Base-by-base conservation (phyloP, 169 alveolate genomes). In the Perkinsus marinus region DNA sequence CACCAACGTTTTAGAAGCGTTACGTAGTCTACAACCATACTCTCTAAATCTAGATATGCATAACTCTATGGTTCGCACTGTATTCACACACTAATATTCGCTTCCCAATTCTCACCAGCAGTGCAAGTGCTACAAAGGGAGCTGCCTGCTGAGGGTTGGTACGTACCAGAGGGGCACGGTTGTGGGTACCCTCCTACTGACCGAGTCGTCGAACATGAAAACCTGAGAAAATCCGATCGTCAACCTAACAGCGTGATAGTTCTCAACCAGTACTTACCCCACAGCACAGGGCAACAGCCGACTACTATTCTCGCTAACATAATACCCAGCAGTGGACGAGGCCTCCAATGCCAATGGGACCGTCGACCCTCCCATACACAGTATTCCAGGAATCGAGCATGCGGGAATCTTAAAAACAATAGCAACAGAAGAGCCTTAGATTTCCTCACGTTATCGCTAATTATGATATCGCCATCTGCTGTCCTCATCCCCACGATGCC, bases 151-250 rank as follows among this genome's bases (percentile, higher is more conserved):
- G 39, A 19, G 68, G 26, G 79, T 39, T 39, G 91, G 68, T n/a
- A 90, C 69, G 43, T 43, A 2, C 91, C 91, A 36, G 91, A 69
- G 0, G 91, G 91, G 39, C 91, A 90, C 0, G 91, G 69, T n/a
- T 38, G 39, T 0, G 91, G 91, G 2, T 30, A n/a, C 2, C 91
- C 91, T 17, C 79, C 79, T 19, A 13, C 79, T 6, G 79, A 57
- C 22, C 79, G 26, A 19, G 79, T 57, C 26, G 79, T 57, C 79
- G 79, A 6, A 26, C 79, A 57, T 7, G 79, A 57, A 26, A 57
- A 57, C 79, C 79, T 57, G 79, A 57, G 26, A n/a, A n/a, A n/a
- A 26, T 13, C 0, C 26, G 5, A 2, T 30, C 3, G n/a, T n/a
- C n/a, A n/a, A n/a, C n/a, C n/a, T n/a, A n/a, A n/a, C n/a, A n/a